Evolutionary conservation across 192 early-diverging fungal species (phyloP).

Genomic region (Backusella australiensis): DNA sequence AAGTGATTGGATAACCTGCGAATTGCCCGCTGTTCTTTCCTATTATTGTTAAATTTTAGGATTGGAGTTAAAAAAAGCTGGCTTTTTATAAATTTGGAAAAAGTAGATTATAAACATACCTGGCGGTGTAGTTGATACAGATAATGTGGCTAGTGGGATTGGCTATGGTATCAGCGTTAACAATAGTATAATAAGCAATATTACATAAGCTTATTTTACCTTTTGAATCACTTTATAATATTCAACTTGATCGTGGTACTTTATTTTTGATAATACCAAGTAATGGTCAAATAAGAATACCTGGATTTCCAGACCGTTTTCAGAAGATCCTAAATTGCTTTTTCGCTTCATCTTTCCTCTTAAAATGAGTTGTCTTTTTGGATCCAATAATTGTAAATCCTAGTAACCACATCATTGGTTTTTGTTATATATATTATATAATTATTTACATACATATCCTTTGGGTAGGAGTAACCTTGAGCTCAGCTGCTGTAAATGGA

Average conservation of each 20-base stretch:
- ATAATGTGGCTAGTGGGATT: neutral
- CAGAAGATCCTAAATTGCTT: slow-evolving; percentile 39
- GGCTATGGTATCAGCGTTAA: neutral
- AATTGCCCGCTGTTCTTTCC: neutral
- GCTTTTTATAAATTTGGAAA: neutral
- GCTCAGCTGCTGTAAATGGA: slow-evolving; percentile 43
- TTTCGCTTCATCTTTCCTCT: slow-evolving; percentile 79
- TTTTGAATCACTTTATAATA: slow-evolving; percentile 59
- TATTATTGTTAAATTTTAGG: neutral
- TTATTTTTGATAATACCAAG: slow-evolving; percentile 70
- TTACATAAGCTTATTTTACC: slow-evolving; percentile 31
- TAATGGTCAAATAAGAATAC: slow-evolving; percentile 90
- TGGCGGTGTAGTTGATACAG: neutral
- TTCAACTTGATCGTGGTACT: slow-evolving; percentile 53
- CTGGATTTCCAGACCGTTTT: slow-evolving; percentile 60
- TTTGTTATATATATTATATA: neutral
- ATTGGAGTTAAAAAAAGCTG: neutral
- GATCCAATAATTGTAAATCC: slow-evolving; percentile 72
- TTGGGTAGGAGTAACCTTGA: slow-evolving; percentile 56
- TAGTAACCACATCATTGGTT: slow-evolving; percentile 22
- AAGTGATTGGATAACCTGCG: neutral
- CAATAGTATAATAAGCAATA: no score
- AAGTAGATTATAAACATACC: neutral
- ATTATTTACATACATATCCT: neutral
- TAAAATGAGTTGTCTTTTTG: slow-evolving; percentile 69